Base-by-base conservation (phyloP, 352 stramenopile species). In the Globisporangium echinulatum region DNA sequence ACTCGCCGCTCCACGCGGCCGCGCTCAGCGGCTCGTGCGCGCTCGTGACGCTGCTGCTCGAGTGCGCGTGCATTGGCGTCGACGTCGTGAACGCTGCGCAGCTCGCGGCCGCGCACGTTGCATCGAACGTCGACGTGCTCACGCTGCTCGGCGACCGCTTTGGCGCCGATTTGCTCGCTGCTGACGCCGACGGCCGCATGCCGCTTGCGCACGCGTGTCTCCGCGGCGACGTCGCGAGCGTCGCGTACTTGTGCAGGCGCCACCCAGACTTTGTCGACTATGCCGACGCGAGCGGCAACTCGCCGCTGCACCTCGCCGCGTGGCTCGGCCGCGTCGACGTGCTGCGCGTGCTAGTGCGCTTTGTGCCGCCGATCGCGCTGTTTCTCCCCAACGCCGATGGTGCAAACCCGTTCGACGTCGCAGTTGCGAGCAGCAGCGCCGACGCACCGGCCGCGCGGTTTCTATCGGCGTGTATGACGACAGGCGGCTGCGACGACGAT, bases 221-320 rank as follows among this genome's bases (percentile, higher is more conserved):
- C 13, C 67, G 74, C 0, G 68, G 72, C 8, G 79, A 90, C 44
- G 47, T 72, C 1, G 71, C 62, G 1, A 86, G 79, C 58, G 76
- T 88, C 38, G 55, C 62, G 40, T 85, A 77, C 56, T 61, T 91
- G 40, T 85, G 74, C 49, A 54, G 49, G 1, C 68, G 76, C 17
- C 67, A 83, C 42, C 74, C 76, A 0, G 79, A 89, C 36, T 89
- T 91, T 60, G 74, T 81, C 10, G 79, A 89, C 60, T 91, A 89
- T 51, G 75, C 77, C 2, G 82, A 91, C 49, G 57, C 67, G 3
- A 64, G 70, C 37, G 82, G 82, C n/a, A 85, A 90, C 46, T 90
- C 79, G 36, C 77, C 77, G 50, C 56, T 90, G 58, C 79, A 92
- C 48, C 67, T 87, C 44, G 68, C 77, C 3, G 75, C 77, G 13